A percentile compares a stretch with the other conserved stretches of the same genome.
Evolutionary conservation across 2,329 filamentous ascomycete genomes (phyloP).

Genomic region (Peltaster fructicola): DNA sequence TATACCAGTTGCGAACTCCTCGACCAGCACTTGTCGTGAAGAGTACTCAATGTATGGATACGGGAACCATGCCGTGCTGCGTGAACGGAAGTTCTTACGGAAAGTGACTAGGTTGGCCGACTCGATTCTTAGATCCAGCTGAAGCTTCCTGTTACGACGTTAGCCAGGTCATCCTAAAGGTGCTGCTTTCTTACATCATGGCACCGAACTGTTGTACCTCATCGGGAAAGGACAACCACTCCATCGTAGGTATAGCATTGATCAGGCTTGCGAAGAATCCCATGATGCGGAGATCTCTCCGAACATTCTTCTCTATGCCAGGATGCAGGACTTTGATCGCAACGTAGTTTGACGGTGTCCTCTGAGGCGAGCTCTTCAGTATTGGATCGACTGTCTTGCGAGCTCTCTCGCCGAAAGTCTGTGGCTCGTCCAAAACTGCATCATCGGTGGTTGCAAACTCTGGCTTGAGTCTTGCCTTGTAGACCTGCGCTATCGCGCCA

Average conservation of each 20-base stretch:
- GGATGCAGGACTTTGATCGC: conserved; percentile 94
- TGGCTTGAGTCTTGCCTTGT: conserved; percentile 80
- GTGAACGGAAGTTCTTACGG: conserved; percentile 72
- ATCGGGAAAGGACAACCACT: conserved; percentile 91
- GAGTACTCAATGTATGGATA: conserved; percentile 87
- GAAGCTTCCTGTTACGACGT: too few species aligned
- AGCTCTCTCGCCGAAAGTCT: conserved; percentile 50
- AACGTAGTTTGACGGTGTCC: conserved; percentile 80
- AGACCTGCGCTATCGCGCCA: conserved; percentile 92
- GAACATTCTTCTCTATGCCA: conserved; percentile 70
- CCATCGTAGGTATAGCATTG: conserved; percentile 79
- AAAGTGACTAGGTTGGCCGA: conserved; percentile 78
- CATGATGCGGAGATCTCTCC: conserved; percentile 91
- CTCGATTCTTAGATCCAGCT: conserved; percentile 88
- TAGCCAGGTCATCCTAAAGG: too few species aligned
- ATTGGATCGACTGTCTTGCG: conserved; percentile 68
- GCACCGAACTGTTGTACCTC: conserved; percentile 88
- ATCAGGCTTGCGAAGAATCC: conserved; percentile 69
- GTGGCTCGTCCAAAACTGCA: conserved; percentile 33
- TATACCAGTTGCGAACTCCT: conserved; percentile 91
- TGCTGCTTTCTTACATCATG: too few species aligned
- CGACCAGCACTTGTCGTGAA: conserved; percentile 77
- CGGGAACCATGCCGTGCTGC: conserved; percentile 91
- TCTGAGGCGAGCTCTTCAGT: conserved; percentile 68
- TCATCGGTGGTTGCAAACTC: conserved; percentile 50